A percentile compares a stretch with the other conserved stretches of the same genome.
Evolutionary conservation across 805 yeast genomes (phyloP).

Genomic region (Clavispora vitiphila): DNA sequence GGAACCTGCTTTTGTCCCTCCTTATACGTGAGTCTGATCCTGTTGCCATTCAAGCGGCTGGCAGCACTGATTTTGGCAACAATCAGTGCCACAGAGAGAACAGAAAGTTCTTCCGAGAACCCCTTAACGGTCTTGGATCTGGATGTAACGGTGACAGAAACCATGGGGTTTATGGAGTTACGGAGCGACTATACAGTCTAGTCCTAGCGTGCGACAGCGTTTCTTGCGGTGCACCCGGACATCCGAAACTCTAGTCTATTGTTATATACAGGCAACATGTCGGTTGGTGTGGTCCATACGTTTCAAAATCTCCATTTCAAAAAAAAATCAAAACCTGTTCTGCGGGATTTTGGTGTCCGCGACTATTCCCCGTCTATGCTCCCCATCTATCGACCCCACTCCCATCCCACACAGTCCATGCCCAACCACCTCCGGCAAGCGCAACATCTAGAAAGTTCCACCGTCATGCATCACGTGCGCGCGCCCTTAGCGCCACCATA

Average conservation of each 20-base stretch:
- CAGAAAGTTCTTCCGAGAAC: slow-evolving; percentile 34
- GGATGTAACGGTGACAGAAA: slow-evolving; percentile 47
- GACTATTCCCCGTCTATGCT: too few species aligned
- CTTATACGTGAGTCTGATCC: slow-evolving; percentile 24
- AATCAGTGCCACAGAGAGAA: slow-evolving; percentile 37
- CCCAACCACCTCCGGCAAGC: not conserved
- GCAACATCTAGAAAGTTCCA: slow-evolving; percentile 1
- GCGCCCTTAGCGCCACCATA: not conserved
- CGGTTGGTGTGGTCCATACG: too few species aligned
- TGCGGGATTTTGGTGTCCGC: too few species aligned
- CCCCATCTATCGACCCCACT: too few species aligned
- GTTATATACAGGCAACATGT: too few species aligned
- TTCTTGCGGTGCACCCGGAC: too few species aligned
- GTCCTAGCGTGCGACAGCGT: too few species aligned
- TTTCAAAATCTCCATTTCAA: too few species aligned
- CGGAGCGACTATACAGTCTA: too few species aligned
- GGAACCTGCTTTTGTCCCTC: slow-evolving; percentile 34
- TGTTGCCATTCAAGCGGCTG: slow-evolving; percentile 27
- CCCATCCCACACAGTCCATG: too few species aligned
- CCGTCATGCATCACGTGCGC: not conserved
- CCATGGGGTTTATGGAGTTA: slow-evolving; percentile 29
- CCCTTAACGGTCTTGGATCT: slow-evolving; percentile 56
- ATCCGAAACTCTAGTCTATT: too few species aligned
- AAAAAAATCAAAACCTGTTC: too few species aligned
- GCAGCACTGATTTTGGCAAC: slow-evolving; percentile 42